phyloP scores from a whole-genome alignment of 305 asterid species.

The Solanum hybrid region DNA sequence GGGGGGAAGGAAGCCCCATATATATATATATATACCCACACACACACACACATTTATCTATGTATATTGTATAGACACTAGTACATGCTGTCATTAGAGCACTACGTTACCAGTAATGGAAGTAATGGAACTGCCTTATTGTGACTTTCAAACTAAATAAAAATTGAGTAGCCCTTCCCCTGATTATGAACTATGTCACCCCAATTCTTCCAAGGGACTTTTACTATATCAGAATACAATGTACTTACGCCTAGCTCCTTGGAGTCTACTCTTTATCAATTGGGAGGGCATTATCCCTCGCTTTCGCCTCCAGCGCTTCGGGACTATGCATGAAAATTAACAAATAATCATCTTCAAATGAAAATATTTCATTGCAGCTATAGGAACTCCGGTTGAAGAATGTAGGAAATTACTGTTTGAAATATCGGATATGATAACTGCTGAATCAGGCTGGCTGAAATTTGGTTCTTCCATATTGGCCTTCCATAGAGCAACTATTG shows the following conservation, averaged over 20 bases:
- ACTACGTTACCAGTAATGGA: not conserved
- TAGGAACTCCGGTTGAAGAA: not conserved
- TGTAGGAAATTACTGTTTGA: conserved; percentile 47
- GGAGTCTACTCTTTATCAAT: conserved; percentile 19
- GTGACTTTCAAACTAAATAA: not conserved
- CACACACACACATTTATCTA: not conserved
- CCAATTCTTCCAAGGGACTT: conserved; percentile 1
- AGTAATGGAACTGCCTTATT: not conserved
- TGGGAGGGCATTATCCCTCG: conserved; percentile 59
- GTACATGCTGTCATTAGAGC: not conserved
- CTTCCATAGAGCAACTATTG: conserved; percentile 74
- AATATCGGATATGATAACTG: conserved; percentile 52
- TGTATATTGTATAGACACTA: not conserved
- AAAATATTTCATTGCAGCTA: not conserved
- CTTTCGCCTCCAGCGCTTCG: conserved; percentile 65
- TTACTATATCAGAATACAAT: conserved; percentile 24
- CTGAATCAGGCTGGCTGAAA: conserved; percentile 66
- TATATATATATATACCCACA: not conserved
- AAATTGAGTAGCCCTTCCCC: not conserved
- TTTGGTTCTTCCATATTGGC: conserved; percentile 84
- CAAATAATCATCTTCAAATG: conserved; percentile 25
- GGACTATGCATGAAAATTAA: conserved; percentile 53
- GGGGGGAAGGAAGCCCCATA: not conserved
- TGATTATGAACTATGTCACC: not conserved
- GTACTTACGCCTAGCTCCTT: conserved; percentile 55